phyloP scores from a whole-genome alignment of 176 grass and related monocot genomes.

The Ampelocalamus luodianensis region DNA sequence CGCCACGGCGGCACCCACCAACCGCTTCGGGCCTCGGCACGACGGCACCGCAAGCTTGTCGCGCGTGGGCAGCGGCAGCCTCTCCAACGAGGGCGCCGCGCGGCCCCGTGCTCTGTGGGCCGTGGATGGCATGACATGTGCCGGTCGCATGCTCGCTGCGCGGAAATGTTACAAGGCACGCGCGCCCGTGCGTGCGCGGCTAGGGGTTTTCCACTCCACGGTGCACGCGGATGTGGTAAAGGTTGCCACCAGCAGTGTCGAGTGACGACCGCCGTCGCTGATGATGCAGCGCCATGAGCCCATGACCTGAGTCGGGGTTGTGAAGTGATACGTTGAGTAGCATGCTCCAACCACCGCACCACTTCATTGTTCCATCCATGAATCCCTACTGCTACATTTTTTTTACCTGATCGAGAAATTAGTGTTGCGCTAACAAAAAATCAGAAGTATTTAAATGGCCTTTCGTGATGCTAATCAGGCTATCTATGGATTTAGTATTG shows the following conservation, averaged over 20 bases:
- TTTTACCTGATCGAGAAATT: not conserved
- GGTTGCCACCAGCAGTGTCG: not conserved
- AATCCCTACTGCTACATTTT: not conserved
- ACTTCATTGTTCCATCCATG: not conserved
- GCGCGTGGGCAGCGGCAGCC: not conserved
- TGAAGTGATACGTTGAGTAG: not conserved
- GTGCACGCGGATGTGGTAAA: not conserved
- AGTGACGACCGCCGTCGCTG: not conserved
- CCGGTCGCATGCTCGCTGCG: not conserved
- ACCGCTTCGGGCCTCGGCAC: not conserved
- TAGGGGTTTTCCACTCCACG: not conserved
- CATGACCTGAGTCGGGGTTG: not conserved
- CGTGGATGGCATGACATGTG: not conserved
- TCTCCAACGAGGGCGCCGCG: not conserved
- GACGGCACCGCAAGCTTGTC: no score
- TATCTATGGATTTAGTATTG: not conserved
- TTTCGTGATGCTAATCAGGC: conserved; percentile 1
- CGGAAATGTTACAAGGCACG: no score
- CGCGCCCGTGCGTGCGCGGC: not conserved
- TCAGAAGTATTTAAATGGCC: not conserved
- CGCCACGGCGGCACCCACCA: not conserved
- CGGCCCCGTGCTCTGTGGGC: not conserved
- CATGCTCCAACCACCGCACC: not conserved
- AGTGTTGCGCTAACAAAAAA: not conserved
- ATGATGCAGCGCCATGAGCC: not conserved